These are phyloP conservation scores for Seiridium cupressi DNA, from an alignment of 2,329 filamentous ascomycete genomes.

Conservation along the genomic window DNA sequence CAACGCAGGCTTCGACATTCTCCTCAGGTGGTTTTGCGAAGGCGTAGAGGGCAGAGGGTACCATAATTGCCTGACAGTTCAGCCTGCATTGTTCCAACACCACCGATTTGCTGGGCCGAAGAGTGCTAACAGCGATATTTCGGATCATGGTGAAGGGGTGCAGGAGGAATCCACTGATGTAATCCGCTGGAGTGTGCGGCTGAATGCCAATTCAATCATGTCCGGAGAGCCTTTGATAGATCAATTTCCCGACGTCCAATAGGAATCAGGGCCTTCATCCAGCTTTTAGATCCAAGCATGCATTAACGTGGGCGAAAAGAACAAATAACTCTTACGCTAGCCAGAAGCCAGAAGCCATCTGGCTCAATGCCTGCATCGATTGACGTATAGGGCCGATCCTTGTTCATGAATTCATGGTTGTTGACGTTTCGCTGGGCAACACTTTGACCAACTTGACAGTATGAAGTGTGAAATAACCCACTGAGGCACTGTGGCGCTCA, in stretches of 20 bases:
- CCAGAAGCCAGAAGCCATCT: no score
- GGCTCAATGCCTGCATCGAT: no score
- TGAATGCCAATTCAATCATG: constrained; percentile 15
- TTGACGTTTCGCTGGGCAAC: no score
- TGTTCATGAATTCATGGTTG: no score
- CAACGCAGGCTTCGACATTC: constrained; percentile 39
- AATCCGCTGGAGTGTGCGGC: constrained; percentile 35
- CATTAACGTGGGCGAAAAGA: no score
- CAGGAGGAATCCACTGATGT: constrained; percentile 15
- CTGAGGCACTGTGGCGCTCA: no score
- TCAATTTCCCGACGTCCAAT: neutral
- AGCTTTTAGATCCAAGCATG: no score
- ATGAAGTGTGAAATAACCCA: no score
- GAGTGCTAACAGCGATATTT: constrained; percentile 35
- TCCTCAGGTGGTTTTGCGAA: constrained; percentile 45
- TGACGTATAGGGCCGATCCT: no score
- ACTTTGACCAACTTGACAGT: no score
- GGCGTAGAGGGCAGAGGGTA: constrained; percentile 29
- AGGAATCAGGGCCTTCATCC: no score
- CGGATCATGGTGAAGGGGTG: constrained; percentile 8
- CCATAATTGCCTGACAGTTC: constrained; percentile 37
- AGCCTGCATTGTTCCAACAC: constrained; percentile 44
- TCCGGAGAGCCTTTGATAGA: neutral
- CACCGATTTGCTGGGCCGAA: constrained; percentile 37
- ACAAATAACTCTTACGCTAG: no score